These are phyloP conservation scores for Schizochytrium sp. DNA, from an alignment of 108 stramenopile species.

Conservation along the genomic window DNA sequence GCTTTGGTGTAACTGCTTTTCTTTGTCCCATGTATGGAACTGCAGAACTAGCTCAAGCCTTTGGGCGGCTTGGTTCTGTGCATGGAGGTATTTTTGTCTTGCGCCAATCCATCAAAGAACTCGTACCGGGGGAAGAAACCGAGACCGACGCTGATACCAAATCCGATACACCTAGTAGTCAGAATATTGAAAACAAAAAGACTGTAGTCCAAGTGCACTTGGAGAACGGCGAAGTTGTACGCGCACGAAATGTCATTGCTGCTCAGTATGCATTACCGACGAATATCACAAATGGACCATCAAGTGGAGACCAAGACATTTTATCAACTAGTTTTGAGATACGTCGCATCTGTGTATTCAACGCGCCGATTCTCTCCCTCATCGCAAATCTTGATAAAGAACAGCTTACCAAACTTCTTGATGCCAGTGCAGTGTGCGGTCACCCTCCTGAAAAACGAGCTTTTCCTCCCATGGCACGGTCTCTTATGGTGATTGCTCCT, in stretches of 20 bases:
- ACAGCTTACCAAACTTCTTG: background rate
- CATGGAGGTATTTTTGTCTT: conserved; percentile 64
- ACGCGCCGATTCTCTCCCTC: conserved; percentile 10
- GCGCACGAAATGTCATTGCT: background rate
- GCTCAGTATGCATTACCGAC: background rate
- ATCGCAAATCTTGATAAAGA: background rate
- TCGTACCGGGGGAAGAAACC: background rate
- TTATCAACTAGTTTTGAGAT: background rate
- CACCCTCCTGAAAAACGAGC: conserved; percentile 8
- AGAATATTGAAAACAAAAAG: too few relatives aligned
- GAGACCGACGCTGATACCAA: background rate
- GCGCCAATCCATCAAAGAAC: conserved; percentile 1
- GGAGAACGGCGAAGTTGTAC: background rate
- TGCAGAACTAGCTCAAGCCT: conserved; percentile 64
- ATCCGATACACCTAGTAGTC: too few relatives aligned
- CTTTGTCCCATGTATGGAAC: conserved; percentile 63
- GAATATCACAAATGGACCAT: background rate
- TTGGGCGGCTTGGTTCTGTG: conserved; percentile 65
- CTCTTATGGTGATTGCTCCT: background rate
- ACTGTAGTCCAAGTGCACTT: background rate
- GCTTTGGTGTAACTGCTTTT: conserved; percentile 63
- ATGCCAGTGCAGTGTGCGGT: background rate
- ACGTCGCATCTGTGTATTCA: background rate
- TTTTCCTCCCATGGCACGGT: conserved; percentile 27
- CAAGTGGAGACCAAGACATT: background rate